phyloP scores from a whole-genome alignment of 2,329 filamentous ascomycete species.

The Monilinia vaccinii-corymbosi region DNA sequence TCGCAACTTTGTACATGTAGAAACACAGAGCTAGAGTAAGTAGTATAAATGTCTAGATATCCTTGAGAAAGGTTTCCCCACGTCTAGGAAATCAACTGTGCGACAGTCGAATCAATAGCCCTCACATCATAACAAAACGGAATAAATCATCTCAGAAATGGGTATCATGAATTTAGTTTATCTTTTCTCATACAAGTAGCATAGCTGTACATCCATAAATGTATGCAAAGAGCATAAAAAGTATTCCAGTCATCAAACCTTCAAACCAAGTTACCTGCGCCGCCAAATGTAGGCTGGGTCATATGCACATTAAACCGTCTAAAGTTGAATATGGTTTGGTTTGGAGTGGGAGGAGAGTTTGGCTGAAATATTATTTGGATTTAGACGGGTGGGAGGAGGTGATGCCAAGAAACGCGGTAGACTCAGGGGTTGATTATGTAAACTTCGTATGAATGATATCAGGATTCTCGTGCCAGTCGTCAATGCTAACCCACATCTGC shows the following conservation, averaged over 20 bases:
- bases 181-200: constrained; percentile 6
- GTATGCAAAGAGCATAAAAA: not conserved
- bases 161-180: constrained; percentile 10
- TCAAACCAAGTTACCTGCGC: not conserved
- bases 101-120: not conserved
- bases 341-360: not conserved
- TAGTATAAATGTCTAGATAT: not conserved
- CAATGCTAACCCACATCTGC: constrained; percentile 99
- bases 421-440: constrained; percentile 42
- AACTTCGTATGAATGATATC: constrained; percentile 99
- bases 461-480: constrained; percentile 99
- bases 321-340: constrained; percentile 1
- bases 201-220: constrained; percentile 3
- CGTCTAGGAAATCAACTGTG: not conserved
- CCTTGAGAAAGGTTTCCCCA: not conserved
- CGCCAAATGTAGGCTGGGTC: constrained; percentile 1
- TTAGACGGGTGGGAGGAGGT: not conserved
- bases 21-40: not conserved
- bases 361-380: not conserved
- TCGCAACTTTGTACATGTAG: not conserved
- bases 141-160: not conserved
- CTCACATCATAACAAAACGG: not conserved
- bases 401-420: not conserved
- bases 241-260: not conserved
- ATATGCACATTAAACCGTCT: constrained; percentile 7